These are phyloP conservation scores for Phaeophleospora eucalypticola DNA, from an alignment of 2,329 filamentous ascomycete genomes.

Conservation along the genomic window DNA sequence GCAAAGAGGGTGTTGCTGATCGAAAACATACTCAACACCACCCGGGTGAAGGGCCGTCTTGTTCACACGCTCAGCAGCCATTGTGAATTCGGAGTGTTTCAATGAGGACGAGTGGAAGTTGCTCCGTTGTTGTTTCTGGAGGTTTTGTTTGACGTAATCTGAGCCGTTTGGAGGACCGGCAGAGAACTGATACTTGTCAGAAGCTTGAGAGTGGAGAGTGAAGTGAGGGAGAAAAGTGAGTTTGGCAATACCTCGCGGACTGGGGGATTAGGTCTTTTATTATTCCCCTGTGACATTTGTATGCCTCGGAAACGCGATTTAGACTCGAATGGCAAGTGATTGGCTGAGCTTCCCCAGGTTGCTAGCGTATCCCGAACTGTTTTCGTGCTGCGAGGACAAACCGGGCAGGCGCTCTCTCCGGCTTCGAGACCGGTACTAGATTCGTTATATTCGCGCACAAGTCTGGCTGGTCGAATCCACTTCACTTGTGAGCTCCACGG, in stretches of 20 bases:
- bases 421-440: too few relatives aligned
- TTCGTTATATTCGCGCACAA: too few relatives aligned
- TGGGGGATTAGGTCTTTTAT: neutral
- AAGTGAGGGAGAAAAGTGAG: neutral
- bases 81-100: slow-evolving; percentile 41
- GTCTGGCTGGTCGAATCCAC: too few relatives aligned
- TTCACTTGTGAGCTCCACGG: too few relatives aligned
- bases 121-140: slow-evolving; percentile 54
- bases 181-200: slow-evolving; percentile 17
- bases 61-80: slow-evolving; percentile 63
- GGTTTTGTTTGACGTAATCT: slow-evolving; percentile 56
- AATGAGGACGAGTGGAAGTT: slow-evolving; percentile 58
- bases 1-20: neutral
- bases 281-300: neutral
- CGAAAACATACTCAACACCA: slow-evolving; percentile 74
- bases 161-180: slow-evolving; percentile 39
- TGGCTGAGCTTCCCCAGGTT: neutral
- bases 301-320: neutral
- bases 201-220: slow-evolving; percentile 1
- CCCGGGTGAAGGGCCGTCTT: slow-evolving; percentile 86
- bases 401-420: too few relatives aligned
- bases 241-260: neutral
- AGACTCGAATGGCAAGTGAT: neutral
- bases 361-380: neutral
- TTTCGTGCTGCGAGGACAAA: too few relatives aligned